Evolutionary conservation across 2,329 filamentous ascomycete genomes (phyloP).

Genomic region (Xylaria sp.): DNA sequence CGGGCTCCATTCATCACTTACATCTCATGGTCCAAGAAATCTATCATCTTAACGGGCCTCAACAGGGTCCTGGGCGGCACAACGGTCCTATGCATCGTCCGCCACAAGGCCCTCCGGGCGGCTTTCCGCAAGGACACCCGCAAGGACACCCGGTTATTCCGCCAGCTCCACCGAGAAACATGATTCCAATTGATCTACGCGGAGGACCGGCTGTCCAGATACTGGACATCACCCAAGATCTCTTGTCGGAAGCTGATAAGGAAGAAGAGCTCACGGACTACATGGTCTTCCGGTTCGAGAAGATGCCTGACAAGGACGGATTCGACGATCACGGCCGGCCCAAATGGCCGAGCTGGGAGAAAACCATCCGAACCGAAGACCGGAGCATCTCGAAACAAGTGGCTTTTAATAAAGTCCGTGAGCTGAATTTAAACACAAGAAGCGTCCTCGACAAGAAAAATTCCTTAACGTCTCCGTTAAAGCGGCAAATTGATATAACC

Average conservation of each 20-base stretch:
- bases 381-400: conserved; percentile 53
- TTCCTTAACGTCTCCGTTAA: conserved; percentile 50
- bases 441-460: conserved; percentile 53
- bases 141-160: conserved; percentile 6
- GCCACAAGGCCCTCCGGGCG: conserved; percentile 1
- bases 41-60: conserved; percentile 10
- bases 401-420: conserved; percentile 51
- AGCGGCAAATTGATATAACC: conserved; percentile 56
- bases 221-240: conserved; percentile 53
- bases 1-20: not conserved
- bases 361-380: conserved; percentile 49
- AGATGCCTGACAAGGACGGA: conserved; percentile 47
- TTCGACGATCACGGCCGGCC: conserved; percentile 52
- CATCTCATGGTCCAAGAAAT: conserved; percentile 12
- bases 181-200: conserved; percentile 21
- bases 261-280: conserved; percentile 54
- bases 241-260: conserved; percentile 53
- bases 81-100: conserved; percentile 7
- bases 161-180: conserved; percentile 24
- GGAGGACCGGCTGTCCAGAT: conserved; percentile 32
- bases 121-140: conserved; percentile 9
- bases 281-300: conserved; percentile 56
- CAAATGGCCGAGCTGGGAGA: conserved; percentile 54
- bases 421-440: conserved; percentile 51
- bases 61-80: not conserved